Percentiles rank a stretch among this genome's conserved stretches.
Evolutionary conservation across 208 protist genomes (phyloP).

Genomic region (Leishmania braziliensis): DNA sequence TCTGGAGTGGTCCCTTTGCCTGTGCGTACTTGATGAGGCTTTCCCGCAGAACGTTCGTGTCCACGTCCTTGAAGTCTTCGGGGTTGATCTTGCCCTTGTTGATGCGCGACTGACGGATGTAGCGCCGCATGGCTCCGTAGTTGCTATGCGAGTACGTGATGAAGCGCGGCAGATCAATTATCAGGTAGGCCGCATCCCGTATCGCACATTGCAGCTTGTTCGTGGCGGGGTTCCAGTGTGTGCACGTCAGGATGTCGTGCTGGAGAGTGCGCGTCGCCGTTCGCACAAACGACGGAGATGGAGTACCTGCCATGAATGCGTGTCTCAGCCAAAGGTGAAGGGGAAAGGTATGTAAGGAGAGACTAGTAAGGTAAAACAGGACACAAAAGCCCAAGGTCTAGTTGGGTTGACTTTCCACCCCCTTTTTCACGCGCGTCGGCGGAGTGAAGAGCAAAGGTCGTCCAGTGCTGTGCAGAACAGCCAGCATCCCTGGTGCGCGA

Average conservation of each 20-base stretch:
- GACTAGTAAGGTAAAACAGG: neutral
- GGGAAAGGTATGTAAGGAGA: neutral
- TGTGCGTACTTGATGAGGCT: slow-evolving; percentile 72
- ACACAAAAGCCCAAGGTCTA: neutral
- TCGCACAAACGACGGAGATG: slow-evolving; percentile 36
- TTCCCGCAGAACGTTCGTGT: slow-evolving; percentile 81
- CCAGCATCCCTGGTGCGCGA: neutral
- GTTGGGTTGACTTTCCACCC: neutral
- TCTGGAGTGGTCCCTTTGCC: slow-evolving; percentile 76
- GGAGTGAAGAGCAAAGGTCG: neutral
- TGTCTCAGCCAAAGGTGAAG: neutral
- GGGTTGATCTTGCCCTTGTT: slow-evolving; percentile 87
- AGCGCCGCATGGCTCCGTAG: slow-evolving; percentile 80
- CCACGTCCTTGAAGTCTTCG: slow-evolving; percentile 80
- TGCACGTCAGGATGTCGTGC: slow-evolving; percentile 51
- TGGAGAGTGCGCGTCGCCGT: slow-evolving; percentile 35
- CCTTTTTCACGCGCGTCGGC: neutral
- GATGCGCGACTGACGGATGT: slow-evolving; percentile 72
- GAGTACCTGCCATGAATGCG: slow-evolving; percentile 20
- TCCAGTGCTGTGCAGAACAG: neutral
- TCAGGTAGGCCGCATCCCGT: slow-evolving; percentile 65
- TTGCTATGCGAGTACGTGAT: slow-evolving; percentile 78
- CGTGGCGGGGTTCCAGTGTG: slow-evolving; percentile 54
- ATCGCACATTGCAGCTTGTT: slow-evolving; percentile 76
- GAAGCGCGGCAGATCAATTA: slow-evolving; percentile 72